Percentiles rank a stretch among this genome's conserved stretches.
Evolutionary conservation across 2,329 filamentous ascomycete genomes (phyloP).

Genomic region (Penicillium brasilianum): DNA sequence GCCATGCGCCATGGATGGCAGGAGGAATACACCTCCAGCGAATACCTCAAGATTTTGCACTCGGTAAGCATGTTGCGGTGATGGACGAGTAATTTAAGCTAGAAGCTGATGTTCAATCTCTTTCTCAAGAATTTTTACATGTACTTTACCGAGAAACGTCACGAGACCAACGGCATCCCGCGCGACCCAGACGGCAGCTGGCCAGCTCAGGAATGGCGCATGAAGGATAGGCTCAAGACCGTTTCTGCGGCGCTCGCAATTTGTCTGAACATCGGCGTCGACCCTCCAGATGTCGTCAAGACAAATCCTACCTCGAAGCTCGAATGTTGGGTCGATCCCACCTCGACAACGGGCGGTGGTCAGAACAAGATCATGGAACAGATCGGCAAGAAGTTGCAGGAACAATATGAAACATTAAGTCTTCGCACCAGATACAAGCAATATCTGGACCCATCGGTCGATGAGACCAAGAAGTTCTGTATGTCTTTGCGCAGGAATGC

Average conservation of each 20-base stretch:
- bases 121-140: constrained; percentile 87
- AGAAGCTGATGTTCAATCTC: constrained; percentile 24
- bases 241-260: constrained; percentile 93
- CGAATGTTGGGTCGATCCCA: constrained; percentile 96
- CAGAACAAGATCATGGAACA: constrained; percentile 83
- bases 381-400: constrained; percentile 94
- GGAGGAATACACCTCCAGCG: constrained; percentile 86
- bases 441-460: constrained; percentile 92
- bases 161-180: constrained; percentile 90
- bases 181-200: constrained; percentile 62
- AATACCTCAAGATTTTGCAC: constrained; percentile 82
- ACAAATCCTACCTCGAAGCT: constrained; percentile 91
- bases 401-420: constrained; percentile 94
- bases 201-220: constrained; percentile 88
- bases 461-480: constrained; percentile 97
- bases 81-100: not conserved
- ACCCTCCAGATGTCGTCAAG: constrained; percentile 95
- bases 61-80: constrained; percentile 60
- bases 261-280: constrained; percentile 95
- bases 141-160: constrained; percentile 98
- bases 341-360: constrained; percentile 73
- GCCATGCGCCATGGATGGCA: constrained; percentile 85
- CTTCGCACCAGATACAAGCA: constrained; percentile 97
- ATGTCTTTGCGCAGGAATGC: constrained; percentile 87
- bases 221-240: constrained; percentile 94